Percentiles rank a stretch among this genome's conserved stretches.
Conservation (phyloP, 2,329 filamentous ascomycete species). For the Fusarium sp. region DNA sequence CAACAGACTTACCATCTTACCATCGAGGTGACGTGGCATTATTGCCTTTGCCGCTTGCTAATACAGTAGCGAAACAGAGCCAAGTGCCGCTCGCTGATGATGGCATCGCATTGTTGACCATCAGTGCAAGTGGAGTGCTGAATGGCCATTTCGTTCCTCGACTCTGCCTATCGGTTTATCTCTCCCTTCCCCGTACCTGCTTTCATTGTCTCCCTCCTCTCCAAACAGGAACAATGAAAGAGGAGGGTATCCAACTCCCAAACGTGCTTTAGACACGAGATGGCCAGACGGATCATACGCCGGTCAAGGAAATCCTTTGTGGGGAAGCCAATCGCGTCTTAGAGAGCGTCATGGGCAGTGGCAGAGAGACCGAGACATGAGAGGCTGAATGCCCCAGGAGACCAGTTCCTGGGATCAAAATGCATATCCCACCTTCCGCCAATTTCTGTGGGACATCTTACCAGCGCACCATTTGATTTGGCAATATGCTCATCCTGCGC, state of each 20-base stretch:
- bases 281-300: conserved; percentile 10
- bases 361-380: conserved; percentile 18
- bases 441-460: conserved; percentile 23
- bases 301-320: conserved; percentile 24
- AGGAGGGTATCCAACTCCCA: conserved; percentile 8
- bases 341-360: conserved; percentile 39
- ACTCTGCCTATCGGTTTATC: conserved; percentile 9
- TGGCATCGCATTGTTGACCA: conserved; percentile 18
- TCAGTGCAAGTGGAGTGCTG: conserved; percentile 3
- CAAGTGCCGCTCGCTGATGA: conserved; percentile 31
- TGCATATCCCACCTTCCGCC: conserved; percentile 35
- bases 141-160: background rate
- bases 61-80: conserved; percentile 25
- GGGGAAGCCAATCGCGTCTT: conserved; percentile 40
- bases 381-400: conserved; percentile 30
- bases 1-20: conserved; percentile 13
- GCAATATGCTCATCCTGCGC: conserved; percentile 21
- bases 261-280: conserved; percentile 14
- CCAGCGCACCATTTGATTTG: conserved; percentile 36
- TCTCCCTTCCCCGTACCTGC: conserved; percentile 6
- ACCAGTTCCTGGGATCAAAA: conserved; percentile 25
- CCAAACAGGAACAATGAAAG: background rate
- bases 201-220: background rate
- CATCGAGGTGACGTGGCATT: conserved; percentile 41
- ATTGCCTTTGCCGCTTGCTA: conserved; percentile 22